Conservation (phyloP, 2,329 filamentous ascomycete genomes). For the Blumeria graminis region DNA sequence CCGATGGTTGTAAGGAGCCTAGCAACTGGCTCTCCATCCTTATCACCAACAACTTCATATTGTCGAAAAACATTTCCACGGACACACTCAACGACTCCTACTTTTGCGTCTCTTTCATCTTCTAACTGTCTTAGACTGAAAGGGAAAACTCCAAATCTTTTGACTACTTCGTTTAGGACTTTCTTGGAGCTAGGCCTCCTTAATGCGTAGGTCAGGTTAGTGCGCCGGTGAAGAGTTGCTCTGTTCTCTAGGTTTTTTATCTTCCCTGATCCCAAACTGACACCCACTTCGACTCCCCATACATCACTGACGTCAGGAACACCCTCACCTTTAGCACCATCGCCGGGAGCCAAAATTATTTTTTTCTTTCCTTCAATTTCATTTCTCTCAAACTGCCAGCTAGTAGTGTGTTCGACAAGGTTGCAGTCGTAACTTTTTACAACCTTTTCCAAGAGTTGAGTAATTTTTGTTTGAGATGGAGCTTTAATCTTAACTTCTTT, state of each 20-base stretch:
- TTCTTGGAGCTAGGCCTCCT: slow-evolving; percentile 88
- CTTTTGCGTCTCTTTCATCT: slow-evolving; percentile 85
- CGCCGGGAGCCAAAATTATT: slow-evolving; percentile 72
- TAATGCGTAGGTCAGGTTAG: slow-evolving; percentile 70
- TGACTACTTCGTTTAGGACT: slow-evolving; percentile 79
- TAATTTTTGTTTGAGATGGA: slow-evolving; percentile 69
- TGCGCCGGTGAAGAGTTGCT: slow-evolving; percentile 79
- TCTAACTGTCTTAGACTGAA: slow-evolving; percentile 95
- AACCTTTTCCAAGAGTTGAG: slow-evolving; percentile 69
- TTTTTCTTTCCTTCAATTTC: slow-evolving; percentile 93
- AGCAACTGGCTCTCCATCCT: slow-evolving; percentile 65
- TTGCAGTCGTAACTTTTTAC: slow-evolving; percentile 77
- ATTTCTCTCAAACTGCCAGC: slow-evolving; percentile 88
- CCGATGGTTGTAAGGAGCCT: slow-evolving; percentile 78
- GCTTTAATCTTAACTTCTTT: slow-evolving; percentile 67
- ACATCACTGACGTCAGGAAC: slow-evolving; percentile 73
- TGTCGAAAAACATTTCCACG: slow-evolving; percentile 78
- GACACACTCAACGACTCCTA: slow-evolving; percentile 90
- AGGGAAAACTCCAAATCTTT: slow-evolving; percentile 93
- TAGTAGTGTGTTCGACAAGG: slow-evolving; percentile 92
- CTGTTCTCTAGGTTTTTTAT: slow-evolving; percentile 78
- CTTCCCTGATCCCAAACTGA: slow-evolving; percentile 79
- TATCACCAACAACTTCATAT: slow-evolving; percentile 89
- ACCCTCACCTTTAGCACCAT: slow-evolving; percentile 80
- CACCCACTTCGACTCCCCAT: slow-evolving; percentile 91